Base-by-base conservation (phyloP, 2,329 filamentous ascomycete genomes). In the Didymella pomorum region DNA sequence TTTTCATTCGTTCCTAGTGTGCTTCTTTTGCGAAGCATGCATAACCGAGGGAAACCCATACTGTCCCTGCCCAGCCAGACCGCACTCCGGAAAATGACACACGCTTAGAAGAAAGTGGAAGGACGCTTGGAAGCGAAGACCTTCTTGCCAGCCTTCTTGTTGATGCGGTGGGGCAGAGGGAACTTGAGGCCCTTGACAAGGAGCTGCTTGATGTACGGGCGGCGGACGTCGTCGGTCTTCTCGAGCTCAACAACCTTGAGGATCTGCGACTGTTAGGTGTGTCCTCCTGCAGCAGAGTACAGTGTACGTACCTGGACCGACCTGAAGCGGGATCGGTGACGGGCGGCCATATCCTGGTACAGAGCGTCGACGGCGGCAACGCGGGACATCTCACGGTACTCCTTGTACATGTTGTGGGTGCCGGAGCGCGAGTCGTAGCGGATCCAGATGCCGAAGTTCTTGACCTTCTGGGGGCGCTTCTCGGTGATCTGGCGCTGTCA, bases 361-460 rank as follows among this genome's bases (percentile, higher is more conserved):
- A 99, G 89, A 73, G 94, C 84, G 84, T 98, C 91, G 78, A 98
- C 94, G 71, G 95, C 95, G 73, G 95, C 94, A 78, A 90, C 91
- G 83, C 95, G 88, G 80, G 91, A 94, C 88, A 98, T 91, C 88
- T 98, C 95, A 81, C 95, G 92, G 91, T 97, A 98, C 90, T 99
- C 95, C 90, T 98, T 98, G 92, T 99, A 99, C 95, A 99, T 99
- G 91, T 99, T 99, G 93, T 99, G 95, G 78, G 95, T 99, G 77
- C 95, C 95, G 77, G 95, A 98, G 83, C 95, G 94, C 66, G 96
- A 99, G 86, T 99, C 94, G 87, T 99, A 99, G 81, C 96, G 93
- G 85, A 99, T 90, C 96, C 96, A 99, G 89, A 99, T 89, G 82
- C 95, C 95, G 82, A 99, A 98, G 91, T 97, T 99, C 93, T 99